These are phyloP conservation scores for Usnea hakonensis DNA, from an alignment of 495 filamentous ascomycete species.

Conservation along the genomic window DNA sequence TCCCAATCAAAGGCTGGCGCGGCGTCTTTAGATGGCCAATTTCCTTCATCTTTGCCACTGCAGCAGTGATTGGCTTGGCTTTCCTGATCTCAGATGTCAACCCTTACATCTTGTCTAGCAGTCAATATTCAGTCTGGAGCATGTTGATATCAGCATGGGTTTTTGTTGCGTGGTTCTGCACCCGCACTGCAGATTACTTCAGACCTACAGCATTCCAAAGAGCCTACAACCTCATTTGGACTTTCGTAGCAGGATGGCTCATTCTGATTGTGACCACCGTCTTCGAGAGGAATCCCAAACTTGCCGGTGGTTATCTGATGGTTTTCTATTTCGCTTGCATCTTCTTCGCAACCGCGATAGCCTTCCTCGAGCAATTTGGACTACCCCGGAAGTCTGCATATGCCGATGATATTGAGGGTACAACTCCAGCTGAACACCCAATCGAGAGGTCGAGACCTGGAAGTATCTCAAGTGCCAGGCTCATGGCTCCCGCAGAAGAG, in stretches of 20 bases:
- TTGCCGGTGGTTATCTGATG: conserved; percentile 75
- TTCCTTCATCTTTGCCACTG: conserved; percentile 60
- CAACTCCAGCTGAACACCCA: background rate
- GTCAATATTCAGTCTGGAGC: conserved; percentile 72
- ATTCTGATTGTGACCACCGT: conserved; percentile 67
- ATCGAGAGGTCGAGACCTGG: conserved; percentile 31
- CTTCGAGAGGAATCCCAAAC: conserved; percentile 57
- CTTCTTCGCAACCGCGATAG: conserved; percentile 66
- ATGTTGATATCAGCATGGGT: conserved; percentile 83
- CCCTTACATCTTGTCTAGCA: conserved; percentile 79
- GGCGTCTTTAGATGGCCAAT: conserved; percentile 82
- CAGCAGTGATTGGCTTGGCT: conserved; percentile 61
- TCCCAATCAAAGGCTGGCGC: conserved; percentile 65
- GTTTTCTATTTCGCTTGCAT: conserved; percentile 69
- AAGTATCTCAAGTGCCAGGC: conserved; percentile 39
- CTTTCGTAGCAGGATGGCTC: conserved; percentile 66
- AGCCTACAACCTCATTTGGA: conserved; percentile 73
- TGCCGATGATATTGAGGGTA: conserved; percentile 38
- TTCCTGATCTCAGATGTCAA: conserved; percentile 76
- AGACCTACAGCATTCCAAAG: conserved; percentile 83
- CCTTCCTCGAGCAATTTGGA: conserved; percentile 70
- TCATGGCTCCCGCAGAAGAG: conserved; percentile 33
- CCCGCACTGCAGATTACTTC: conserved; percentile 69
- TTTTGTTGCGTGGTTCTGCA: conserved; percentile 73
- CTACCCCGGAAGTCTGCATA: conserved; percentile 65